Conservation (phyloP, 2,329 filamentous ascomycete genomes). For the Paecilomyces variotii region DNA sequence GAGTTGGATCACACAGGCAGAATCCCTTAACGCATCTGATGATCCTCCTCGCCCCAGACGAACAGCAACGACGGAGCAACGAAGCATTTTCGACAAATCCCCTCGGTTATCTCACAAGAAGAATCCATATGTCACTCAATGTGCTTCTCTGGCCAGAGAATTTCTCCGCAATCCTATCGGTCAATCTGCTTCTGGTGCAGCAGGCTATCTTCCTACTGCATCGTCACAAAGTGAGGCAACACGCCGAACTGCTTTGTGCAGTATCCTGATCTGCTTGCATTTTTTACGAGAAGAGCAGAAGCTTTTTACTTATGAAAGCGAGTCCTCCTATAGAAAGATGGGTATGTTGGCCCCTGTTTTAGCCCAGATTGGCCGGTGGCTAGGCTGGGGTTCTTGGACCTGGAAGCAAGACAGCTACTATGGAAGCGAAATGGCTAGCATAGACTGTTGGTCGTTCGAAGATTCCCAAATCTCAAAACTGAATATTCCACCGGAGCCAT, state of each 20-base stretch:
- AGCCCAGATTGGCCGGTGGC: slow-evolving; percentile 73
- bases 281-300: slow-evolving; percentile 85
- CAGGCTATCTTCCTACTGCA: slow-evolving; percentile 60
- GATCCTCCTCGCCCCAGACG: slow-evolving; percentile 10
- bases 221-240: slow-evolving; percentile 46
- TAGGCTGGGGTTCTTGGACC: slow-evolving; percentile 62
- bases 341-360: slow-evolving; percentile 62
- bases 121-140: slow-evolving; percentile 38
- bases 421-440: slow-evolving; percentile 51
- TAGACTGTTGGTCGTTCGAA: slow-evolving; percentile 50
- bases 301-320: slow-evolving; percentile 55
- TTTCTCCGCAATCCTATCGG: slow-evolving; percentile 57
- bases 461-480: slow-evolving; percentile 38
- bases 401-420: slow-evolving; percentile 48
- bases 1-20: slow-evolving; percentile 62
- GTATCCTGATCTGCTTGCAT: slow-evolving; percentile 69
- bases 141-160: slow-evolving; percentile 53
- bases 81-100: slow-evolving; percentile 1
- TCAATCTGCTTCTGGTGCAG: slow-evolving; percentile 43
- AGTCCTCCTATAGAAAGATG: slow-evolving; percentile 37
- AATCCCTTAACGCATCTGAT: slow-evolving; percentile 25
- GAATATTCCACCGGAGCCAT: slow-evolving; percentile 42
- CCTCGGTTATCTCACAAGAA: slow-evolving; percentile 22
- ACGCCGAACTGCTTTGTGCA: slow-evolving; percentile 56
- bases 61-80: slow-evolving; percentile 14